Conservation (phyloP, 2,329 filamentous ascomycete genomes). For the Diaporthe destruens region DNA sequence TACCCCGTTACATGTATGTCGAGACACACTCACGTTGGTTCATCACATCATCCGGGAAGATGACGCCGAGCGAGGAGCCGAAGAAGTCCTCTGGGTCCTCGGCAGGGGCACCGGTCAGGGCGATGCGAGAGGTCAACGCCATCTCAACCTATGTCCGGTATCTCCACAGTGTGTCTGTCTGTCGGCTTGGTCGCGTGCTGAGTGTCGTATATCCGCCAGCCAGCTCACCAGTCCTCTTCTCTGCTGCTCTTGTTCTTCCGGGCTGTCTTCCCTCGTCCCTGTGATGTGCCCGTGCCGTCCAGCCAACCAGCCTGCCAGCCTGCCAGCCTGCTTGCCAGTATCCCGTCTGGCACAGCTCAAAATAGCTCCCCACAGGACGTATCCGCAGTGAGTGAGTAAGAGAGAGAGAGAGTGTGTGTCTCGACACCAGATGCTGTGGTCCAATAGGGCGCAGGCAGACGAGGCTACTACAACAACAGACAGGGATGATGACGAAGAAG, state of each 20-base stretch:
- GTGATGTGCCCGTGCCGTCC: not conserved
- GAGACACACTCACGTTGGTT: constrained; percentile 60
- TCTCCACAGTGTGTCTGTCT: not conserved
- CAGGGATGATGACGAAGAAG: not conserved
- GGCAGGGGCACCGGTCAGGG: constrained; percentile 53
- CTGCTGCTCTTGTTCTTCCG: not conserved
- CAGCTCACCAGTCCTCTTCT: not conserved
- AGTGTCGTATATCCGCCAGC: not conserved
- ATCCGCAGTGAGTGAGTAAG: not conserved
- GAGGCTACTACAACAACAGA: not conserved
- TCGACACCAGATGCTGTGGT: constrained; percentile 13
- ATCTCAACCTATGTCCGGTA: constrained; percentile 49
- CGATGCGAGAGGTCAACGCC: constrained; percentile 62
- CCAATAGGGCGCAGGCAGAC: constrained; percentile 18
- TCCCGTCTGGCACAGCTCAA: not conserved
- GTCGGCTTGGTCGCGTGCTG: not conserved
- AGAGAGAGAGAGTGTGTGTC: not conserved
- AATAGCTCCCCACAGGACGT: constrained; percentile 22
- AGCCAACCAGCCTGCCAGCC: no score
- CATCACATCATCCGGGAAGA: constrained; percentile 76
- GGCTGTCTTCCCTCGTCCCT: not conserved
- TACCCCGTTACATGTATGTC: not conserved
- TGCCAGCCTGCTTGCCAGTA: not conserved
- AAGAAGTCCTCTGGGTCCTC: constrained; percentile 71
- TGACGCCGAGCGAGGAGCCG: constrained; percentile 67